Evolutionary conservation across 2,329 filamentous ascomycete genomes (phyloP), one percentile per base, ranked within the genome.

Genomic region (Cladosporium oxysporum): DNA sequence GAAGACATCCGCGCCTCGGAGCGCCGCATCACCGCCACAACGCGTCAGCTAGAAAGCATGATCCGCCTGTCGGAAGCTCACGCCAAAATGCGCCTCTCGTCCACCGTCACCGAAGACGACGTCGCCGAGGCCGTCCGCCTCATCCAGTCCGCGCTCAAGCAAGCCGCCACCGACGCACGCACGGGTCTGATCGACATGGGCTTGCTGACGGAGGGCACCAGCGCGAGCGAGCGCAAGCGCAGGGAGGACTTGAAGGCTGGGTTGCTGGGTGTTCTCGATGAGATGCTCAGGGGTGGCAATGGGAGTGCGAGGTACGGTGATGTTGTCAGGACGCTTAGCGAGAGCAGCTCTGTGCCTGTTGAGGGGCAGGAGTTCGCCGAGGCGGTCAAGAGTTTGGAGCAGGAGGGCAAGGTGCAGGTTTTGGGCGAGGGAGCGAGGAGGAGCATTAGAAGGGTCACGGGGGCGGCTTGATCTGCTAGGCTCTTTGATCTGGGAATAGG

Each of bases 171-270:
- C 0, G 96, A 99, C 76, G 83, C 92, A 0, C 85, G 96, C 72
- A 92, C 90, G 0, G 95, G 95, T 64, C 85, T 97, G 66, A 98
- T 99, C 74, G 95, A 99, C 76, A 98, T 99, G 95, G 91, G 91
- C 65, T 83, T 99, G 58, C 83, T 99, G 69, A 97, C 93, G 0
- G 95, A 98, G 76, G 95, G 95, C n/a, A 96, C 92, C 2, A 93
- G 90, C 72, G 89, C 92, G 0, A 88, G 88, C n/a, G 95, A 98
- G 77, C 85, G 95, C 60, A 89, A 91, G 76, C 84, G 92, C 69
- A 91, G 89, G 76, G 88, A 90, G 47, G 93, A 97, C 76, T 81
- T 99, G 74, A 96, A 96, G 83, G 87, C 86, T 65, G 93, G 90
- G 0, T 83, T 96, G 0, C 77, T 96, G 37, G 82, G 81, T 37